Percentiles rank a stretch among this genome's conserved stretches.
These are phyloP conservation scores for Colletotrichum acutatum DNA, from an alignment of 2,329 filamentous ascomycete species.

Conservation along the genomic window DNA sequence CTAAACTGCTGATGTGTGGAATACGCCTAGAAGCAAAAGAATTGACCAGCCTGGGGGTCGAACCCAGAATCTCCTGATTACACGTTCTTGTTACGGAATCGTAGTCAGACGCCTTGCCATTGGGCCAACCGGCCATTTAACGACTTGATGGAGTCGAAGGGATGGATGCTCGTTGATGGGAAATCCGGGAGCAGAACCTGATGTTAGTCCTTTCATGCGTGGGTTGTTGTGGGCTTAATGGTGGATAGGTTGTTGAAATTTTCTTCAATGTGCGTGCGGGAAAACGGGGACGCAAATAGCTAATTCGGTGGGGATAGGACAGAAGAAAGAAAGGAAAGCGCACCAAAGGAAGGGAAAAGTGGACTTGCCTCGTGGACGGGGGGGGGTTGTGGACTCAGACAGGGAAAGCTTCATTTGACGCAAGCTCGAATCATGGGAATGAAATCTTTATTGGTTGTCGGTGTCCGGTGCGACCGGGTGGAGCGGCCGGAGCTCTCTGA, in stretches of 20 bases:
- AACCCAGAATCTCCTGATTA: slow-evolving; percentile 36
- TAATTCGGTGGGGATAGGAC: slow-evolving; percentile 5
- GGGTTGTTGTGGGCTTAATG: not conserved
- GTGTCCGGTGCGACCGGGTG: not conserved
- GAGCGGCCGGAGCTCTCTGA: slow-evolving; percentile 13
- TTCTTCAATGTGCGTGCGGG: not conserved
- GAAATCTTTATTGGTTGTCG: not conserved
- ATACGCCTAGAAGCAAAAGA: not conserved
- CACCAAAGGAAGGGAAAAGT: not conserved
- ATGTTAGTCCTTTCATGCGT: not conserved
- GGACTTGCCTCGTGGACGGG: not conserved
- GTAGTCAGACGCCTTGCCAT: slow-evolving; percentile 58
- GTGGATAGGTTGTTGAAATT: slow-evolving; percentile 7
- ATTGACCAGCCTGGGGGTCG: slow-evolving; percentile 36
- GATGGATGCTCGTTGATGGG: not conserved
- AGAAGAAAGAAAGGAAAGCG: not conserved
- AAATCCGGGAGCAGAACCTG: not conserved
- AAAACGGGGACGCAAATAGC: not conserved
- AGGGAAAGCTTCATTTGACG: slow-evolving; percentile 7
- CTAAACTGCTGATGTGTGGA: too few relatives aligned
- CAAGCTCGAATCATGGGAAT: not conserved
- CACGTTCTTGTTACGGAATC: slow-evolving; percentile 34
- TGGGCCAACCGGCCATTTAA: slow-evolving; percentile 43
- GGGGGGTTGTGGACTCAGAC: not conserved
- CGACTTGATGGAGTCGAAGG: not conserved